A percentile compares a stretch with the other conserved stretches of the same genome.
These are phyloP conservation scores for Scutellaria minor DNA, from an alignment of 257 asterid species.

Conservation along the genomic window DNA sequence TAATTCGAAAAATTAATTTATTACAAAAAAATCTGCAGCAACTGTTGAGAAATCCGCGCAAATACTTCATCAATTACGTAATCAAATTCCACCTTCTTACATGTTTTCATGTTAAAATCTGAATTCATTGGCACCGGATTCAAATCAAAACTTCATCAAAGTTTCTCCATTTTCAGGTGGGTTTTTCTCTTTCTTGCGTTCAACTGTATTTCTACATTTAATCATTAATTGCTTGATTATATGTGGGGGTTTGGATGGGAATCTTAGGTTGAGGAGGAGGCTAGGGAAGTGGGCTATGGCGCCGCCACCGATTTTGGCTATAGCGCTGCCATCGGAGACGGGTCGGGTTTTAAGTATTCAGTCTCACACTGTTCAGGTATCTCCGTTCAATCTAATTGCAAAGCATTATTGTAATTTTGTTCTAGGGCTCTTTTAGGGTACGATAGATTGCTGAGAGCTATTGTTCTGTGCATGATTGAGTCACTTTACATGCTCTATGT, in stretches of 20 bases:
- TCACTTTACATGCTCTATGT: background rate
- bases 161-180: conserved; percentile 52
- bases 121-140: conserved; percentile 23
- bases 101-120: conserved; percentile 43
- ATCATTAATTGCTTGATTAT: conserved; percentile 18
- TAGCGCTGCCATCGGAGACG: conserved; percentile 85
- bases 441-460: conserved; percentile 16
- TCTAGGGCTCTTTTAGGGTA: background rate
- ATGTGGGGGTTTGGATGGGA: conserved; percentile 14
- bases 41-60: background rate
- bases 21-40: background rate
- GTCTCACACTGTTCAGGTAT: conserved; percentile 97
- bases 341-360: conserved; percentile 97
- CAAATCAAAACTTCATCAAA: conserved; percentile 33
- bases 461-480: background rate
- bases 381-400: conserved; percentile 19
- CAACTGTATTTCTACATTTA: conserved; percentile 1
- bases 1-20: background rate
- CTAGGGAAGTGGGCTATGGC: conserved; percentile 58
- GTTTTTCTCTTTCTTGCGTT: background rate
- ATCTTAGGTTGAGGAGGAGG: conserved; percentile 51
- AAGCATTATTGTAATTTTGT: background rate
- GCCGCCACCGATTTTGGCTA: conserved; percentile 80
- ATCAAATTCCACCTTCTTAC: conserved; percentile 4
- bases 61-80: background rate